Percentiles rank a stretch among this genome's conserved stretches.
Evolutionary conservation across 2,329 filamentous ascomycete species (phyloP).

Genomic region (Cladosporium oxysporum): DNA sequence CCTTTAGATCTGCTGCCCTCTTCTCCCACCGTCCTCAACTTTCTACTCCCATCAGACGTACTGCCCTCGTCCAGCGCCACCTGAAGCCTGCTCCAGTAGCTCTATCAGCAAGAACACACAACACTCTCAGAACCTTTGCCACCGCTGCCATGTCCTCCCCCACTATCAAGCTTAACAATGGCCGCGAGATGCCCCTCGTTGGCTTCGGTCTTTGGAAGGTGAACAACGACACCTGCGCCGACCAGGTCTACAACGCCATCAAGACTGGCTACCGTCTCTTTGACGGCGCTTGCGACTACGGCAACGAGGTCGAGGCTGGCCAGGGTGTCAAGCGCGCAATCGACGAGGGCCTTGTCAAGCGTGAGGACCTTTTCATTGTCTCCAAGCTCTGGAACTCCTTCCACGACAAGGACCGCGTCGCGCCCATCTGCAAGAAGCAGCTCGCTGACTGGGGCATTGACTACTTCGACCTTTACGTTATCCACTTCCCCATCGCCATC

Average conservation of each 20-base stretch:
- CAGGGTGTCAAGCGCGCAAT: constrained; percentile 77
- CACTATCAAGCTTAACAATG: constrained; percentile 41
- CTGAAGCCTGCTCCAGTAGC: constrained; percentile 7
- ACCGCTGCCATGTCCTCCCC: constrained; percentile 36
- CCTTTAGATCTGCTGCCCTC: constrained; percentile 21
- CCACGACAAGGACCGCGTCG: constrained; percentile 77
- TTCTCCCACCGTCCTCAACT: constrained; percentile 11
- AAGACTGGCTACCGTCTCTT: constrained; percentile 63
- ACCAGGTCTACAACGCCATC: constrained; percentile 74
- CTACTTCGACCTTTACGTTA: constrained; percentile 78
- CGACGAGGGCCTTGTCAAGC: constrained; percentile 76
- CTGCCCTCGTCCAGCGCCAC: constrained; percentile 12
- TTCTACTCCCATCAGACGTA: constrained; percentile 14
- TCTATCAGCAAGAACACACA: constrained; percentile 14
- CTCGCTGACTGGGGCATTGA: constrained; percentile 81
- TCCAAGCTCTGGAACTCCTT: constrained; percentile 94
- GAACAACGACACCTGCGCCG: constrained; percentile 69
- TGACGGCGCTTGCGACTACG: constrained; percentile 71
- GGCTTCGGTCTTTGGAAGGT: constrained; percentile 86
- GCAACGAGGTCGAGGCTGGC: constrained; percentile 77
- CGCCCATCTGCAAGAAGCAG: constrained; percentile 74
- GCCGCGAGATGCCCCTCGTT: constrained; percentile 66
- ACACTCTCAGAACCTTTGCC: constrained; percentile 20
- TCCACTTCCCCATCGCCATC: constrained; percentile 86
- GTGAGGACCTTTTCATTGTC: constrained; percentile 86